Conservation (phyloP, 2,329 filamentous ascomycete genomes). For the Sarocladiaceae sp. region DNA sequence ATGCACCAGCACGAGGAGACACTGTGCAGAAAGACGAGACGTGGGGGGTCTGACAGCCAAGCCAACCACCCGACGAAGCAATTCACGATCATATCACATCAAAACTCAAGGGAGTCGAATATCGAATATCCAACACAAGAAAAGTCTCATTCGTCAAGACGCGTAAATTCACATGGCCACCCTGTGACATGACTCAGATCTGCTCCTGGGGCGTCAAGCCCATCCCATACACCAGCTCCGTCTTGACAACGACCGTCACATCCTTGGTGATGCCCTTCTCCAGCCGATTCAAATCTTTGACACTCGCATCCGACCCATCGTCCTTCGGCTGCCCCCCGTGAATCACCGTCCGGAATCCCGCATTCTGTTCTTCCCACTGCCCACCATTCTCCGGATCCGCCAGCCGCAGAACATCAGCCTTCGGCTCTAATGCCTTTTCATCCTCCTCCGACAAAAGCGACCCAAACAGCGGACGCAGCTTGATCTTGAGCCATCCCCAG, state of each 20-base stretch:
- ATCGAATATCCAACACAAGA: too few species aligned
- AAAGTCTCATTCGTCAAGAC: too few species aligned
- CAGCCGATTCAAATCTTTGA: background rate
- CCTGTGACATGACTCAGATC: too few species aligned
- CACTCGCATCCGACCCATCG: conserved; percentile 2
- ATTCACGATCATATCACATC: too few species aligned
- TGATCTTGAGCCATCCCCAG: conserved; percentile 32
- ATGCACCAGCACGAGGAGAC: too few species aligned
- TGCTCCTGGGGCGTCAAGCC: too few species aligned
- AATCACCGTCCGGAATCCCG: background rate
- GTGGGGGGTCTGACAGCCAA: too few species aligned
- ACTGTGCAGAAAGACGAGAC: too few species aligned
- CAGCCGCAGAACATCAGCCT: background rate
- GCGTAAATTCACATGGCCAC: too few species aligned
- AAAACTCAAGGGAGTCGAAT: too few species aligned
- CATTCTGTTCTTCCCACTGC: background rate
- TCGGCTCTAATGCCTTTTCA: background rate
- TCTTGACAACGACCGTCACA: conserved; percentile 5
- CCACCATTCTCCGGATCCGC: background rate
- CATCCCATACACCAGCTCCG: background rate
- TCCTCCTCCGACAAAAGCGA: conserved; percentile 23
- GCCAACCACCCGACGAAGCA: too few species aligned
- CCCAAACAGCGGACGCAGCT: conserved; percentile 26
- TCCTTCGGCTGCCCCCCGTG: background rate
- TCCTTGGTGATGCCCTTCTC: conserved; percentile 10